phyloP scores from a whole-genome alignment of 1,284 basidiomycete genomes.

The Albatrellus sp. region DNA sequence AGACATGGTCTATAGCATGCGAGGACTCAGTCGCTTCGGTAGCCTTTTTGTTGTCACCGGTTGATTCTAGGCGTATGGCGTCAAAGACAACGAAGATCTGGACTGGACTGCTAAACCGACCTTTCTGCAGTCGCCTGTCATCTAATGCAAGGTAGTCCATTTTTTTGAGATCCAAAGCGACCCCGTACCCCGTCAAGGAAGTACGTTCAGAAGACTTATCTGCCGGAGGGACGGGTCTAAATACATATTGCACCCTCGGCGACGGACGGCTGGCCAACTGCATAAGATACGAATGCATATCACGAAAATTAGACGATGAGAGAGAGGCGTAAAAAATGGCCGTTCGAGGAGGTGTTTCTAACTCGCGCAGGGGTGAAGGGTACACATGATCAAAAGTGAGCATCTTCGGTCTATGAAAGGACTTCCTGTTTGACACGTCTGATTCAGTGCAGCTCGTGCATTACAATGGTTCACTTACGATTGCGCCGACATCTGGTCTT shows the following conservation, averaged over 20 bases:
- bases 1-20: conserved; percentile 27
- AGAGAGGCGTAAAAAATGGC: conserved; percentile 68
- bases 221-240: conserved; percentile 50
- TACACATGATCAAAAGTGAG: conserved; percentile 65
- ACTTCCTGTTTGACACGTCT: conserved; percentile 5
- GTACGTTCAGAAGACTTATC: conserved; percentile 16
- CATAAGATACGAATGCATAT: conserved; percentile 54
- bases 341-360: conserved; percentile 34
- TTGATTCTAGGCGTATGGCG: conserved; percentile 1
- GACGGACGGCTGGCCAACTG: conserved; percentile 30
- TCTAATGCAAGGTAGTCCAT: conserved; percentile 94
- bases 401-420: conserved; percentile 25
- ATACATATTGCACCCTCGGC: conserved; percentile 56
- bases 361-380: conserved; percentile 28
- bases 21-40: conserved; percentile 16
- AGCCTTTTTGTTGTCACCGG: conserved; percentile 11
- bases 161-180: conserved; percentile 89
- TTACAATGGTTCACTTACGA: conserved; percentile 16
- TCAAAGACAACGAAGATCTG: neutral
- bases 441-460: neutral
- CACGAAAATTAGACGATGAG: conserved; percentile 45
- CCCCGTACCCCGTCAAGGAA: conserved; percentile 81
- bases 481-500: conserved; percentile 12
- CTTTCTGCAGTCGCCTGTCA: conserved; percentile 38
- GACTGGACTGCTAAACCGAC: conserved; percentile 1